Conservation (phyloP, 2,329 filamentous ascomycete species). For the Ophiobolus disseminans region DNA sequence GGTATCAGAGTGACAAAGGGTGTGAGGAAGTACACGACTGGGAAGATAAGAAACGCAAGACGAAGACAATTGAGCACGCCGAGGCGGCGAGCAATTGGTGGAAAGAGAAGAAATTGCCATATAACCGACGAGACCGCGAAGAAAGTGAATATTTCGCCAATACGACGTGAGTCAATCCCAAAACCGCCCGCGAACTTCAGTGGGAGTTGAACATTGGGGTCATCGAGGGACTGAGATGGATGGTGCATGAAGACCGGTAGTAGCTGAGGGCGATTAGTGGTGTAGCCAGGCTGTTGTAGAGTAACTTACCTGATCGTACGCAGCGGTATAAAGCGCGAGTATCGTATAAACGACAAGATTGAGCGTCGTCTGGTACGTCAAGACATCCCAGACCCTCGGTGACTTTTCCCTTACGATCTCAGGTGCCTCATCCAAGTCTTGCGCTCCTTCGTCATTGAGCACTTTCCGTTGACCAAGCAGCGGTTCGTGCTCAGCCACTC, state of each 20-base stretch:
- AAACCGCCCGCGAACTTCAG: slow-evolving; percentile 87
- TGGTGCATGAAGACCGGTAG: slow-evolving; percentile 90
- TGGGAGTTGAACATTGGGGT: slow-evolving; percentile 68
- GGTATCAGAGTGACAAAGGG: slow-evolving; percentile 77
- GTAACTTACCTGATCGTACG: slow-evolving; percentile 72
- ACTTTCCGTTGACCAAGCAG: slow-evolving; percentile 35
- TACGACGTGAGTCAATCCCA: slow-evolving; percentile 73
- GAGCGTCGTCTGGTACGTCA: slow-evolving; percentile 75
- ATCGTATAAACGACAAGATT: slow-evolving; percentile 81
- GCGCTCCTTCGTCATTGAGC: slow-evolving; percentile 21
- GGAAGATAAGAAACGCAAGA: slow-evolving; percentile 70
- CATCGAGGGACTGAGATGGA: slow-evolving; percentile 60
- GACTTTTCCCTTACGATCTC: slow-evolving; percentile 18
- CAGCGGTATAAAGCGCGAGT: slow-evolving; percentile 80
- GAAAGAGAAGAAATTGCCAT: slow-evolving; percentile 87
- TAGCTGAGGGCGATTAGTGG: slow-evolving; percentile 50
- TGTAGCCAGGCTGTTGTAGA: background rate
- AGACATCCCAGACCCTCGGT: slow-evolving; percentile 66
- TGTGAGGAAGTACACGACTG: slow-evolving; percentile 78
- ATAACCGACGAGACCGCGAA: slow-evolving; percentile 82
- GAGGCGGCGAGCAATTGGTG: slow-evolving; percentile 72
- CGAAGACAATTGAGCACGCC: slow-evolving; percentile 79
- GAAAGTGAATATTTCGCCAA: slow-evolving; percentile 84
- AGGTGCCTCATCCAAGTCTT: slow-evolving; percentile 1
- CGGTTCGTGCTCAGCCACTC: slow-evolving; percentile 35